Percentiles rank a stretch among this genome's conserved stretches.
Conservation (phyloP, 805 yeast species). For the Scheffersomyces lignosus region DNA sequence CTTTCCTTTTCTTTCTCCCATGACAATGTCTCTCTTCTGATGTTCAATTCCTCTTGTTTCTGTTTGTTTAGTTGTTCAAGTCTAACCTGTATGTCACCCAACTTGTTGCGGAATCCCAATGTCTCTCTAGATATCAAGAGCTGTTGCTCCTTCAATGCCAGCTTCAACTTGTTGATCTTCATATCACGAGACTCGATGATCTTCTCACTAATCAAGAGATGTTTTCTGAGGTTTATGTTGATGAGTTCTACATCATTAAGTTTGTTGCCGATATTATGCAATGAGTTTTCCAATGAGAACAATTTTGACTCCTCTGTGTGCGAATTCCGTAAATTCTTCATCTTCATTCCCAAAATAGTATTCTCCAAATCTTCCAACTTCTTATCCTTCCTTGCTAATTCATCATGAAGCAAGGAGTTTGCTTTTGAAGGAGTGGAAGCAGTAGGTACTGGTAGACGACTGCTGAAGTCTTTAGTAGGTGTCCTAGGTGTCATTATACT, state of each 20-base stretch:
- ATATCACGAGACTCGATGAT: constrained; percentile 58
- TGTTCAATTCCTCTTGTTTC: constrained; percentile 11
- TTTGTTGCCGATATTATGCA: constrained; percentile 57
- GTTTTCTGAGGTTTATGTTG: constrained; percentile 56
- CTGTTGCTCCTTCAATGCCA: constrained; percentile 51
- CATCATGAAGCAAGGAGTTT: constrained; percentile 10
- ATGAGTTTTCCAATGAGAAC: constrained; percentile 54
- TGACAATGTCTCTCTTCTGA: background rate
- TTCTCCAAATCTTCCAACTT: constrained; percentile 33
- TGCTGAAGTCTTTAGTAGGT: constrained; percentile 12
- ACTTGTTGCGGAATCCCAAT: constrained; percentile 46
- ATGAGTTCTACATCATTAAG: constrained; percentile 63
- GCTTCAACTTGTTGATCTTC: constrained; percentile 56
- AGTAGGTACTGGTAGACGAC: constrained; percentile 10
- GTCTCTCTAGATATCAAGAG: constrained; percentile 49
- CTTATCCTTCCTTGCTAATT: constrained; percentile 25
- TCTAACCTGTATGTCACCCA: constrained; percentile 27
- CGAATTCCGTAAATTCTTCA: constrained; percentile 25
- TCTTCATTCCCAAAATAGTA: constrained; percentile 26
- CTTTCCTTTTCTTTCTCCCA: background rate
- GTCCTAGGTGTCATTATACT: constrained; percentile 10
- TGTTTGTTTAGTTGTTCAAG: constrained; percentile 11
- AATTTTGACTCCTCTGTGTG: constrained; percentile 50
- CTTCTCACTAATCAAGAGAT: constrained; percentile 53
- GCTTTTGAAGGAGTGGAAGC: constrained; percentile 2